These are phyloP conservation scores for Circinella minor DNA, from an alignment of 371 early-diverging fungal species.

Conservation along the genomic window DNA sequence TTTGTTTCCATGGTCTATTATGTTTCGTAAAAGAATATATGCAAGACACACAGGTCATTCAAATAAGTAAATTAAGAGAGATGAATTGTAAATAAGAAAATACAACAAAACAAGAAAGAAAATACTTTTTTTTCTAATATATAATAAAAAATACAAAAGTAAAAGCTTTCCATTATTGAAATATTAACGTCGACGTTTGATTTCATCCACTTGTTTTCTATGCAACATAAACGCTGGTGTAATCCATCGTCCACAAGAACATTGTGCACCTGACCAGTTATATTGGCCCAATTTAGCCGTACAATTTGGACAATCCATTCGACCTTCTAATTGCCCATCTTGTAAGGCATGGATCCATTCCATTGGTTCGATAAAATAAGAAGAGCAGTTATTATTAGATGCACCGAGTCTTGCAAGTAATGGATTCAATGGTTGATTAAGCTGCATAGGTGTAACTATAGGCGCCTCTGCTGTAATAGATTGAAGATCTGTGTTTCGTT, in stretches of 20 bases:
- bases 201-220: conserved; percentile 75
- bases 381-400: conserved; percentile 62
- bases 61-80: too few relatives aligned
- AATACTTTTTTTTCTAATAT: too few relatives aligned
- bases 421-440: conserved; percentile 43
- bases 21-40: too few relatives aligned
- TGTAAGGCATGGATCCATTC: conserved; percentile 76
- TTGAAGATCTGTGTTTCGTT: conserved; percentile 60
- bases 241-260: conserved; percentile 89
- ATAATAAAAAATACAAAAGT: too few relatives aligned
- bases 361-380: conserved; percentile 86
- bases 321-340: conserved; percentile 71
- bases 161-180: neutral
- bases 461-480: conserved; percentile 19
- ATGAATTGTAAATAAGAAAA: too few relatives aligned
- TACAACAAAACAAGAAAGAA: too few relatives aligned
- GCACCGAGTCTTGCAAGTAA: conserved; percentile 45
- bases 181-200: conserved; percentile 25
- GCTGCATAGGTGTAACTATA: conserved; percentile 3
- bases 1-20: too few relatives aligned
- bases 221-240: conserved; percentile 87
- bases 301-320: conserved; percentile 86
- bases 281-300: conserved; percentile 81
- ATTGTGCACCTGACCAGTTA: conserved; percentile 85
- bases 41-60: too few relatives aligned